phyloP scores from a whole-genome alignment of 371 early-diverging fungal species.

The Circinella minor region DNA sequence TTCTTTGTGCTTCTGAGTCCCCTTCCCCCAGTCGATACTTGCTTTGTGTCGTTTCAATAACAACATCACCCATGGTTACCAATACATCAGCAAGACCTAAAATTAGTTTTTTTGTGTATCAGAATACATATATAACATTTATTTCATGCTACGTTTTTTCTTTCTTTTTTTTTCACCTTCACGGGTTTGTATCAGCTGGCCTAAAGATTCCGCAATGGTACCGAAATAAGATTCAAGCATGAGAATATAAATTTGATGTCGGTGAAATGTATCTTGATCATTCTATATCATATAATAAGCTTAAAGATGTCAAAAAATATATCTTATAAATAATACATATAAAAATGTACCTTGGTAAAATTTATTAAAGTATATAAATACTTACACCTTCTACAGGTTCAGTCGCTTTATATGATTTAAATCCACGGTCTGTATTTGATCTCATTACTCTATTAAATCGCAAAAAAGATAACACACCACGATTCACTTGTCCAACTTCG shows the following conservation, averaged over 20 bases:
- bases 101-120: neutral
- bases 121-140: neutral
- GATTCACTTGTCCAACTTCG: slow-evolving; percentile 36
- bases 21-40: slow-evolving; percentile 64
- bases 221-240: slow-evolving; percentile 60
- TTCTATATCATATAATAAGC: slow-evolving; percentile 33
- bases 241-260: slow-evolving; percentile 60
- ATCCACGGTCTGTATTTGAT: slow-evolving; percentile 55
- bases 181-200: slow-evolving; percentile 50
- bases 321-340: too few species aligned
- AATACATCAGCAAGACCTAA: slow-evolving; percentile 51
- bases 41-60: slow-evolving; percentile 65
- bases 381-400: slow-evolving; percentile 63
- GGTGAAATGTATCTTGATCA: slow-evolving; percentile 63
- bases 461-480: slow-evolving; percentile 51
- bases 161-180: slow-evolving; percentile 34
- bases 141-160: neutral
- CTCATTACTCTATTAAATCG: slow-evolving; percentile 57
- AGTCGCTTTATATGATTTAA: slow-evolving; percentile 57
- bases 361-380: neutral
- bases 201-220: slow-evolving; percentile 50
- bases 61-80: slow-evolving; percentile 59
- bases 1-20: slow-evolving; percentile 45
- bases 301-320: neutral
- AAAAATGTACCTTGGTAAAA: neutral